phyloP scores from a whole-genome alignment of 2,329 filamentous ascomycete genomes.

The Calonectria naviculata region DNA sequence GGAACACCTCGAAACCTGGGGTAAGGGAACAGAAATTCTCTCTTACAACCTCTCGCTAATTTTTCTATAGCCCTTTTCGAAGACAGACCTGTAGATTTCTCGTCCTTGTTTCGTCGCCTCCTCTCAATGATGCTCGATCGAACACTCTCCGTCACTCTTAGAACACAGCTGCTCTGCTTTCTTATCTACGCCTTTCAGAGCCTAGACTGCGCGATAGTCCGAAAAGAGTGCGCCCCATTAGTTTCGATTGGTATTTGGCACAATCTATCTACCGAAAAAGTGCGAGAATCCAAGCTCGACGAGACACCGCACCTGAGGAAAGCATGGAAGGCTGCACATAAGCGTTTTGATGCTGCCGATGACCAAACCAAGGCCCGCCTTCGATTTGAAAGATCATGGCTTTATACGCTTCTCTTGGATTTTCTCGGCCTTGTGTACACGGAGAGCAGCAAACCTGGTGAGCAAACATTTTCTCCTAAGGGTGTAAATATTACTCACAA shows the following conservation, averaged over 20 bases:
- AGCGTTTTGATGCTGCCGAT: slow-evolving; percentile 89
- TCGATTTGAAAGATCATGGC: slow-evolving; percentile 93
- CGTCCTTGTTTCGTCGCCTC: slow-evolving; percentile 87
- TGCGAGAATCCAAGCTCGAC: slow-evolving; percentile 78
- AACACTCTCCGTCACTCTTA: slow-evolving; percentile 73
- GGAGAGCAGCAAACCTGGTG: slow-evolving; percentile 59
- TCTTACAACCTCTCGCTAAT: slow-evolving; percentile 24
- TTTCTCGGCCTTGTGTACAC: slow-evolving; percentile 82
- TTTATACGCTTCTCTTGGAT: slow-evolving; percentile 86
- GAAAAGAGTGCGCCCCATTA: slow-evolving; percentile 95
- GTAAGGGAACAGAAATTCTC: slow-evolving; percentile 55
- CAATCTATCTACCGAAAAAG: slow-evolving; percentile 82
- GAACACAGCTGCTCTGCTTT: slow-evolving; percentile 88
- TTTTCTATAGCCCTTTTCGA: slow-evolving; percentile 75
- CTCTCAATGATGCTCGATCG: slow-evolving; percentile 86
- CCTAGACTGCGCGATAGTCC: slow-evolving; percentile 86
- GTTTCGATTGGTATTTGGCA: slow-evolving; percentile 98
- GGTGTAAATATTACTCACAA: slow-evolving; percentile 26
- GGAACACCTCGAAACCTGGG: slow-evolving; percentile 90
- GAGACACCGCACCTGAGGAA: slow-evolving; percentile 82
- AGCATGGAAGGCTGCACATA: slow-evolving; percentile 88
- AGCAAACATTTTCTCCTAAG: slow-evolving; percentile 17
- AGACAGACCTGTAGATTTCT: slow-evolving; percentile 83
- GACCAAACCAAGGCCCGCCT: slow-evolving; percentile 81
- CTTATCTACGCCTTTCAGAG: slow-evolving; percentile 94